Conservation (phyloP, 2,329 filamentous ascomycete genomes). For the Colletotrichum sp. region DNA sequence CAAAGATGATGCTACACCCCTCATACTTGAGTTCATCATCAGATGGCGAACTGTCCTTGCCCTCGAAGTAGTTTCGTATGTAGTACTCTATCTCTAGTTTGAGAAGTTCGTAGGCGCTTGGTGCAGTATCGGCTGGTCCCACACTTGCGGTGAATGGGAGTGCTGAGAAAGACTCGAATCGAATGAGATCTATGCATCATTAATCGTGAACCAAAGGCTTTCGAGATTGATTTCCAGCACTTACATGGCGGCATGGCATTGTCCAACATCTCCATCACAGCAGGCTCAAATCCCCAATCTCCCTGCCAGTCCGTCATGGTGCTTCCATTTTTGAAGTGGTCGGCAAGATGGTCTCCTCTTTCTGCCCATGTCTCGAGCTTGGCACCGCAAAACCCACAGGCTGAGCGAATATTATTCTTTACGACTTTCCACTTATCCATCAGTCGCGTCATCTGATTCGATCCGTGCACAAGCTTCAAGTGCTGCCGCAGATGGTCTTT, state of each 20-base stretch:
- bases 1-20: slow-evolving; percentile 32
- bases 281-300: slow-evolving; percentile 44
- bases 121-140: slow-evolving; percentile 20
- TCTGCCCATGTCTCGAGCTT: slow-evolving; percentile 40
- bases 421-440: slow-evolving; percentile 45
- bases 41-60: slow-evolving; percentile 20
- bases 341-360: slow-evolving; percentile 42
- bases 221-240: neutral
- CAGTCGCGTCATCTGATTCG: slow-evolving; percentile 46
- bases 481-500: slow-evolving; percentile 51
- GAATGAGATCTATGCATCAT: slow-evolving; percentile 5
- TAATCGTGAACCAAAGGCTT: neutral
- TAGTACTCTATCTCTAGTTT: slow-evolving; percentile 38
- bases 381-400: slow-evolving; percentile 46
- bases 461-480: slow-evolving; percentile 43
- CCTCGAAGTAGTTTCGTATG: slow-evolving; percentile 28
- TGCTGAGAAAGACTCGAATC: neutral
- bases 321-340: slow-evolving; percentile 45
- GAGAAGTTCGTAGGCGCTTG: slow-evolving; percentile 38
- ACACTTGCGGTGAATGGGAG: slow-evolving; percentile 2
- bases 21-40: slow-evolving; percentile 26
- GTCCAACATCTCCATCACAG: slow-evolving; percentile 39
- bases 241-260: slow-evolving; percentile 48
- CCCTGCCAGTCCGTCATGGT: slow-evolving; percentile 50
- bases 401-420: slow-evolving; percentile 38